phyloP scores from a whole-genome alignment of 2,329 filamentous ascomycete species.

The Epichloe typhina region DNA sequence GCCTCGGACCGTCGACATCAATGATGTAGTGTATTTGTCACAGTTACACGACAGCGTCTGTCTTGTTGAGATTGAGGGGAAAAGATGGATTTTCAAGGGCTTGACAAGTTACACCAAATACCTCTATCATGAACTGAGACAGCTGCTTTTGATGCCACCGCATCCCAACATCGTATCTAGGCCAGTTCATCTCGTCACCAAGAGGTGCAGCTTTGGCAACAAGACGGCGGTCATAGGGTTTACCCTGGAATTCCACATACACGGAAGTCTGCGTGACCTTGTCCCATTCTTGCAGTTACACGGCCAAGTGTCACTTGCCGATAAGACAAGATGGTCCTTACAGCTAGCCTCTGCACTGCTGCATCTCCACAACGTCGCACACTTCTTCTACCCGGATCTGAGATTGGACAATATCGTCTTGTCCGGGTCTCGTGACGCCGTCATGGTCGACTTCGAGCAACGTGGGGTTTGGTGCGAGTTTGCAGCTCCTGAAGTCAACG shows the following conservation, averaged over 20 bases:
- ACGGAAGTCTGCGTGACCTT: constrained; percentile 42
- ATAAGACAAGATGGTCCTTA: constrained; percentile 39
- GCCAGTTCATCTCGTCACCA: constrained; percentile 42
- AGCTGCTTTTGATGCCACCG: constrained; percentile 36
- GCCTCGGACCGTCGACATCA: constrained; percentile 35
- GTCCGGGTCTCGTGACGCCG: constrained; percentile 29
- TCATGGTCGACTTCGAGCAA: constrained; percentile 52
- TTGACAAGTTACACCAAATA: constrained; percentile 44
- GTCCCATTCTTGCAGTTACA: constrained; percentile 38
- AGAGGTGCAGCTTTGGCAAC: constrained; percentile 40
- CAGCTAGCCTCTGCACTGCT: constrained; percentile 38
- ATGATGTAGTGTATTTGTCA: constrained; percentile 33
- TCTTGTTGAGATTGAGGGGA: constrained; percentile 31
- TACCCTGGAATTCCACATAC: constrained; percentile 37
- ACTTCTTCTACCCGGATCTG: constrained; percentile 43
- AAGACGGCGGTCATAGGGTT: constrained; percentile 45
- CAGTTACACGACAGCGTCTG: constrained; percentile 49
- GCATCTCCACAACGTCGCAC: constrained; percentile 32
- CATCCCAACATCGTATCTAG: constrained; percentile 39
- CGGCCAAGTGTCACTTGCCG: constrained; percentile 24
- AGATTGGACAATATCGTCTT: constrained; percentile 47
- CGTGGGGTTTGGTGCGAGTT: constrained; percentile 51
- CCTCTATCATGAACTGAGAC: constrained; percentile 47
- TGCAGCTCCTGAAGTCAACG: constrained; percentile 45
- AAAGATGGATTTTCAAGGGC: constrained; percentile 43